Evolutionary conservation across 2,329 filamentous ascomycete genomes (phyloP), one percentile per base, ranked within the genome.

Genomic region (Fusarium sulawesiense): DNA sequence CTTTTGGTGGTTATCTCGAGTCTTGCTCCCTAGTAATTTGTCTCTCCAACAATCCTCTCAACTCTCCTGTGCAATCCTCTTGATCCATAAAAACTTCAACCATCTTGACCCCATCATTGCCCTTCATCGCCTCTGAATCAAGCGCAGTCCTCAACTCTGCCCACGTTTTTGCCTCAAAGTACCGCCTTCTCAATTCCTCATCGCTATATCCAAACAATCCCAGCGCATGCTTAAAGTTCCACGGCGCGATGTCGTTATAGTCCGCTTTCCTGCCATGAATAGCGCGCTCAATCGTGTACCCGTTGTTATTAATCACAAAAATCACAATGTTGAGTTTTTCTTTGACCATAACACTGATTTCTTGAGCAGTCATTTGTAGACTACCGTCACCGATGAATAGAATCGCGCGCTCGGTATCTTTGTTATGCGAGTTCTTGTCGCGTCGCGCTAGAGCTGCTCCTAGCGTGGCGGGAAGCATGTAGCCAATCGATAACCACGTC

Each of bases 221-320:
- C 18, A 64, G 20, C 8, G 61, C 40, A 46, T 64, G 61, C 7
- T 59, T 41, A 9, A 59, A 47, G 0, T 64, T 64, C 61, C 61
- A 64, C 21, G 45, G 51, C 20, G 61, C 41, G 6, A 64, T 64
- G 4, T 64, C 51, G 3, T 64, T 64, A 6, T 64, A 64, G 11
- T 64, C 53, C 21, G 45, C 45, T 5, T 58, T 64, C n/a, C 61
- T 41, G 0, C 61, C 60, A 4, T 64, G 61, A 25, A 64, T 64
- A 8, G 51, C 61, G 12, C 61, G 61, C 27, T 64, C 60, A 21
- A 64, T 64, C 3, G 61, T 64, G 21, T 64, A 64, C 0, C 61
- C 60, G n/a, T 64, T 64, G 3, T 64, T 64, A 4, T 64, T 64
- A 13, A 64, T 64, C 2, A 64, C 60, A 27, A 64, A 50, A 7